phyloP scores from a whole-genome alignment of 257 asterid genomes.

The Solanum paucissectum region DNA sequence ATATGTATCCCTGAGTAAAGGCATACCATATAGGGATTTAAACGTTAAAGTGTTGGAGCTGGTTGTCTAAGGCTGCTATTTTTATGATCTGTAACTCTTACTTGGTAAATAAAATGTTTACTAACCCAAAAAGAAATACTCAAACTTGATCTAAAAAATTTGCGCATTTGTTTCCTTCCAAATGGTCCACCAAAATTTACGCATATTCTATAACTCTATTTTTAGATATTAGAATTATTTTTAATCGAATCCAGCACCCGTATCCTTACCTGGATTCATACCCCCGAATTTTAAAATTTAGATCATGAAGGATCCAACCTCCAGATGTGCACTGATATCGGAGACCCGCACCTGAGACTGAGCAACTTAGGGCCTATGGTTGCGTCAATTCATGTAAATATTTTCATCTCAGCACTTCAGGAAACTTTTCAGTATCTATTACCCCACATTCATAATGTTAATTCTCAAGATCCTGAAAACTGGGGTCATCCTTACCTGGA shows the following conservation, averaged over 20 bases:
- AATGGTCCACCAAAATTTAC: background rate
- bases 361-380: background rate
- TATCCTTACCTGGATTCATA: background rate
- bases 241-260: background rate
- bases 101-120: too few species aligned
- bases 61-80: too few species aligned
- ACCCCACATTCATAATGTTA: background rate
- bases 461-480: background rate
- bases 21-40: too few species aligned
- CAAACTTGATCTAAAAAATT: background rate
- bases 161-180: background rate
- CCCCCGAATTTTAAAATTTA: background rate
- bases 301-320: background rate
- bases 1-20: too few species aligned
- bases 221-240: background rate
- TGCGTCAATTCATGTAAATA: background rate
- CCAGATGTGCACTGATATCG: background rate
- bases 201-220: background rate
- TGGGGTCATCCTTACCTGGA: background rate
- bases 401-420: background rate
- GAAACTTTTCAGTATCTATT: background rate
- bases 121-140: background rate
- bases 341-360: background rate
- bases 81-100: too few species aligned
- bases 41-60: too few species aligned